Base-by-base conservation (phyloP, 371 early-diverging fungal species). In the Circinella minor region DNA sequence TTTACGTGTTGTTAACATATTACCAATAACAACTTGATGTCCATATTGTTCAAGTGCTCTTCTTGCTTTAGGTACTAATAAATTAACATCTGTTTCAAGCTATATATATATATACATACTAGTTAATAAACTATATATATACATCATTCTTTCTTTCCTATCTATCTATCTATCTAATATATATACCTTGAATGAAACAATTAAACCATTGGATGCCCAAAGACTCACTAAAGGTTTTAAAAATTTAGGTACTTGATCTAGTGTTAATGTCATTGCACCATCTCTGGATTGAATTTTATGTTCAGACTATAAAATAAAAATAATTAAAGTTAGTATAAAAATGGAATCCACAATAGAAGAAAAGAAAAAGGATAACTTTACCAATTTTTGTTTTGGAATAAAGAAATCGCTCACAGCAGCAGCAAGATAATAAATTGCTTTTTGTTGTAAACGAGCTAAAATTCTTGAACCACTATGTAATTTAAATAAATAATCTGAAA, bases 371-470 rank as follows among this genome's bases (percentile, higher is more conserved):
- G 7, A 51, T 2, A 15, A 51, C 51, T 17, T 51, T 65, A 92
- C 93, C 98, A 98, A 94, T 73, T 91, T 92, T 64, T 88, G 80
- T 6, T 88, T 83, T 1, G 98, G 98, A 73, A 99, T 96, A 77
- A 94, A 98, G 75, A 98, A 99, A 74, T 99, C 99, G 71, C 93
- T 93, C 65, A 99, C 99, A 14, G 99, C 99, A 4, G 99, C 98
- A 0, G 99, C 99, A 47, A 99, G 86, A 73, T 98, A 99, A 77
- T 92, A 95, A 93, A 99, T 91, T 43, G 93, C 95, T 6, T 84
- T 81, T 5, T 88, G 75, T 13, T 90, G 84, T 66, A 95, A 70
- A 34, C 82, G 80, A 5, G 89, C 85, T 73, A 97, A 78, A 18
- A 90, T 83, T 60, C 84, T 80, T 0, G 96, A 88, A 11, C 92